A percentile compares a stretch with the other conserved stretches of the same genome.
These are phyloP conservation scores for Lenwebbia sp. DNA, from an alignment of 345 rosid species.

Conservation along the genomic window DNA sequence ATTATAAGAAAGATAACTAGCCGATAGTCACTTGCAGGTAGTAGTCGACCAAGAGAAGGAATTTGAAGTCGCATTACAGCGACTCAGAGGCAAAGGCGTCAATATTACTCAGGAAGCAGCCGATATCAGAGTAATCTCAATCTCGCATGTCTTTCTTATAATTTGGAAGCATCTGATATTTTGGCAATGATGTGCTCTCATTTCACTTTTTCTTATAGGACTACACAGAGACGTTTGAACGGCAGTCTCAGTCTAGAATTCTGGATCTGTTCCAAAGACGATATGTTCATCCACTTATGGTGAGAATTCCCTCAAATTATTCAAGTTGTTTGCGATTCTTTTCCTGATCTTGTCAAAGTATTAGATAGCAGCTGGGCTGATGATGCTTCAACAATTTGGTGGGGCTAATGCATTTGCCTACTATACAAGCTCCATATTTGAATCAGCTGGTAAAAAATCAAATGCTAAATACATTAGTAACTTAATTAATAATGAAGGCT, in stretches of 20 bases:
- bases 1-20: background rate
- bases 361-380: slow-evolving; percentile 47
- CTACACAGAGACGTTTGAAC: slow-evolving; percentile 14
- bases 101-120: slow-evolving; percentile 41
- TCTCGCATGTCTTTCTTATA: background rate
- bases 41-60: slow-evolving; percentile 23
- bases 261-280: slow-evolving; percentile 23
- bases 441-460: slow-evolving; percentile 24
- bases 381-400: slow-evolving; percentile 30
- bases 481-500: too few relatives aligned
- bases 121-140: slow-evolving; percentile 22
- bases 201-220: slow-evolving; percentile 8
- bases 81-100: slow-evolving; percentile 28
- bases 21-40: slow-evolving; percentile 13
- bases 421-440: slow-evolving; percentile 41
- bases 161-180: background rate
- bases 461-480: background rate
- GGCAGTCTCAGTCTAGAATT: slow-evolving; percentile 9
- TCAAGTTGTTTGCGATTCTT: background rate
- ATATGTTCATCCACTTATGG: slow-evolving; percentile 24
- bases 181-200: background rate
- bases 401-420: slow-evolving; percentile 26
- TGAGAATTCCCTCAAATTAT: background rate
- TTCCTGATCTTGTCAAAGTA: too few relatives aligned
- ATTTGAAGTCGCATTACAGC: slow-evolving; percentile 24